Conservation (phyloP, 2,329 filamentous ascomycete genomes). For the Nemania bipapillata region DNA sequence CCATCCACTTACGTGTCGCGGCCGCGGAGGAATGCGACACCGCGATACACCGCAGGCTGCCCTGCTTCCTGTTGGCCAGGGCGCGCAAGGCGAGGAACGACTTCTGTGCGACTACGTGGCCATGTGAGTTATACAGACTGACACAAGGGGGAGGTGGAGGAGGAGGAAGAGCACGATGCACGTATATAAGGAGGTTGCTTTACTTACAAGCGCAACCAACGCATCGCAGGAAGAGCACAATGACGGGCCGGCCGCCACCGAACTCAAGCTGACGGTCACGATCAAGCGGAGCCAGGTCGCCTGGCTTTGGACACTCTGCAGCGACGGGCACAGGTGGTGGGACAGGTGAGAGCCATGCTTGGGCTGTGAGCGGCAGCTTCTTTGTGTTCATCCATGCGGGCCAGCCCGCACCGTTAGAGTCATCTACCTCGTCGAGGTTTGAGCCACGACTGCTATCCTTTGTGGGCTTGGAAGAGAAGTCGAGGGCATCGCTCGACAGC, state of each 20-base stretch:
- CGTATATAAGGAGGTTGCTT: background rate
- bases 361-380: conserved; percentile 63
- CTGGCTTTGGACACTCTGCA: conserved; percentile 58
- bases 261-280: conserved; percentile 58
- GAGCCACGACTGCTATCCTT: conserved; percentile 27
- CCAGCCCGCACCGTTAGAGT: conserved; percentile 44
- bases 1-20: conserved; percentile 66
- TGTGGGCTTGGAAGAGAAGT: conserved; percentile 52
- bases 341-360: conserved; percentile 64
- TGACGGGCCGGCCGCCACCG: conserved; percentile 57
- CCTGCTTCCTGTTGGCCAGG: conserved; percentile 63
- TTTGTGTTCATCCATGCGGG: conserved; percentile 63
- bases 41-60: conserved; percentile 65
- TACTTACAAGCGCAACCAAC: conserved; percentile 67
- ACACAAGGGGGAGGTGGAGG: no score
- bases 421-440: conserved; percentile 48
- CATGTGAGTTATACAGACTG: conserved; percentile 8
- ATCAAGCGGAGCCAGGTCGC: conserved; percentile 62
- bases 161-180: background rate
- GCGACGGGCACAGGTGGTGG: conserved; percentile 61
- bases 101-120: conserved; percentile 62
- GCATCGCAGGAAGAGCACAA: conserved; percentile 65
- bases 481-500: conserved; percentile 62
- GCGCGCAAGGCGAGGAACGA: conserved; percentile 67
- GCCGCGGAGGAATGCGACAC: conserved; percentile 68